Base-by-base conservation (phyloP, 768 basidiomycete genomes). In the Mycena latifolia region DNA sequence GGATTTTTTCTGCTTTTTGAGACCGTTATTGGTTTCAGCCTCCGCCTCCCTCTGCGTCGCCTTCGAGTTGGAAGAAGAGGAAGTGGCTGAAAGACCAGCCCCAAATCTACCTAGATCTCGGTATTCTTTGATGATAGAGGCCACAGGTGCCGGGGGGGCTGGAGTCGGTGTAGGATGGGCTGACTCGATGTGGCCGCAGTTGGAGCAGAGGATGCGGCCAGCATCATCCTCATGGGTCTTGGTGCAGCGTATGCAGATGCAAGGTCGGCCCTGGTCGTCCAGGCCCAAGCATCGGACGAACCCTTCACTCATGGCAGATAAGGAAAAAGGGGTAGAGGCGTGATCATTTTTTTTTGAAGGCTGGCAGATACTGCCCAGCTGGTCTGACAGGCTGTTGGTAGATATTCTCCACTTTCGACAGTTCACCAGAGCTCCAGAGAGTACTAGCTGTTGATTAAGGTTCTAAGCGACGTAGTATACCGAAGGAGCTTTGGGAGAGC, bases 151-250 rank as follows among this genome's bases (percentile, higher is more conserved):
- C 24, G 22, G 18, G 28, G 2, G 46, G 31, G 18, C 5, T 4
- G 20, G 56, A n/a, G n/a, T n/a, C 18, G 46, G 33, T 9, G 48
- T 22, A 4, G 56, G 46, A 28, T 58, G 56, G 0, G 56, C 47
- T 17, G 56, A 58, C 31, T 58, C 46, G 27, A 58, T 58, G 14
- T 58, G 56, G 4, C 46, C 46, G 33, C 56, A 58, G 48, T 58
- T 58, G 12, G 22, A 22, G 20, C 55, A 57, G 1, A 57, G n/a
- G 9, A 43, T 57, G 20, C 31, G 28, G 15, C 45, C 55, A 25
- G 33, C 22, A 28, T 46, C 55, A 4, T 33, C 25, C 11, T n/a
- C n/a, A n/a, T n/a, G n/a, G n/a, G 55, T 57, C 8, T 57, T 15
- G 6, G 55, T 31, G 29, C 55, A 57, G 14, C 55, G n/a, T 29